Base-by-base conservation (phyloP, 345 rosid species). In the Theobroma cacao region DNA sequence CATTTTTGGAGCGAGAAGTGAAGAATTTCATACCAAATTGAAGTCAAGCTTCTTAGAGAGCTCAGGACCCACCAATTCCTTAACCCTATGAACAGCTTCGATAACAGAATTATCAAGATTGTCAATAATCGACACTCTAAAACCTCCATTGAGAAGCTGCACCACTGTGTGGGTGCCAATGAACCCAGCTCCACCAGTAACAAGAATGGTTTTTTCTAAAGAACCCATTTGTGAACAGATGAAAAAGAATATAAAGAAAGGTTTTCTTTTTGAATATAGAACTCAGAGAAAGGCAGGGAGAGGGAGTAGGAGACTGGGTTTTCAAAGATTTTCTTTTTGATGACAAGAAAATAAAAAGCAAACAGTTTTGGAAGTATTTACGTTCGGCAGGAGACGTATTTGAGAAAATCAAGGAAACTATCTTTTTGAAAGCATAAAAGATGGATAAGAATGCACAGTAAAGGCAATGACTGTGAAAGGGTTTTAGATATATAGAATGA, bases 111-210 rank as follows among this genome's bases (percentile, higher is more conserved):
- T 96, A 82, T 96, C 95, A 62, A 92, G 88, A 82, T 96, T 93
- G 73, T 96, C 99, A 67, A 96, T 88, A 80, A 96, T 87, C 2
- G 92, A 79, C 76, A 96, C 99, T 80, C 78, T 87, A 82, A 90
- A 96, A 50, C 97, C 97, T 40, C 83, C 91, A 15, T 87, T 83
- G 62, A 96, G 92, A 18, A 96, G 98, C 89, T 91, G 97, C 48
- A 94, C 90, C 52, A 87, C 94, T 31, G 97, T 90, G 83, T 96
- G 98, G 34, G 97, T 92, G 1, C 99, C 98, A 67, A 96, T 92
- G 85, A 93, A 96, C 13, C 99, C 99, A 73, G 99, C 99, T 43
- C 99, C 97, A 41, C 98, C 98, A 30, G 99, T 96, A 36, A 96
- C 99, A 70, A 96, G 91, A 79, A 96, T 87, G 28, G 76, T 83